Evolutionary conservation across 805 yeast species (phyloP).

Genomic region (Nakazawaea wickerhamii): DNA sequence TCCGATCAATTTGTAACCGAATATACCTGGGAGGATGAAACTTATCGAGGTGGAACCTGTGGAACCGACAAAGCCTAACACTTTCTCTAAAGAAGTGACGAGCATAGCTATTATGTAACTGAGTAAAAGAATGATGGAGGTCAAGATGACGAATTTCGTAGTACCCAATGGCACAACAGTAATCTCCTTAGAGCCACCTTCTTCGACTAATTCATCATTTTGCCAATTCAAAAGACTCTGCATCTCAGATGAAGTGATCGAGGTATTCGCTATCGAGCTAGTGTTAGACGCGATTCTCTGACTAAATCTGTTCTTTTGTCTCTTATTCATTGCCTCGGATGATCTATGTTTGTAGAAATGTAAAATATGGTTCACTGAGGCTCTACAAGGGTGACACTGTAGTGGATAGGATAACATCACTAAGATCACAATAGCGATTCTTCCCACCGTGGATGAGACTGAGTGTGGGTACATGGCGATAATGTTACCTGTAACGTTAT

Average conservation of each 20-base stretch:
- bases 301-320: slow-evolving; percentile 16
- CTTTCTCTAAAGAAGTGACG: slow-evolving; percentile 71
- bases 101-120: slow-evolving; percentile 63
- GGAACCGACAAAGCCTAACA: slow-evolving; percentile 84
- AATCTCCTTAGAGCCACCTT: slow-evolving; percentile 15
- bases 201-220: slow-evolving; percentile 17
- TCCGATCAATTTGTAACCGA: slow-evolving; percentile 72
- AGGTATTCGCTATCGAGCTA: slow-evolving; percentile 7
- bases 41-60: slow-evolving; percentile 92
- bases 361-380: slow-evolving; percentile 69
- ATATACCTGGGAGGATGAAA: slow-evolving; percentile 83
- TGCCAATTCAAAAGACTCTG: slow-evolving; percentile 17
- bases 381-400: slow-evolving; percentile 87
- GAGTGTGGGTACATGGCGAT: slow-evolving; percentile 70
- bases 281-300: slow-evolving; percentile 9
- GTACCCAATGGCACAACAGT: slow-evolving; percentile 18
- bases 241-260: slow-evolving; percentile 10
- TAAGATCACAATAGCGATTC: slow-evolving; percentile 72
- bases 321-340: slow-evolving; percentile 13
- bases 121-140: slow-evolving; percentile 38
- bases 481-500: slow-evolving; percentile 70
- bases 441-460: slow-evolving; percentile 66
- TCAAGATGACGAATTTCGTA: slow-evolving; percentile 32
- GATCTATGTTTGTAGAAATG: slow-evolving; percentile 36
- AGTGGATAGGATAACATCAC: slow-evolving; percentile 84